A percentile compares a stretch with the other conserved stretches of the same genome.
Evolutionary conservation across 345 rosid species (phyloP).

Genomic region (Diplotaxis tenuifolia): DNA sequence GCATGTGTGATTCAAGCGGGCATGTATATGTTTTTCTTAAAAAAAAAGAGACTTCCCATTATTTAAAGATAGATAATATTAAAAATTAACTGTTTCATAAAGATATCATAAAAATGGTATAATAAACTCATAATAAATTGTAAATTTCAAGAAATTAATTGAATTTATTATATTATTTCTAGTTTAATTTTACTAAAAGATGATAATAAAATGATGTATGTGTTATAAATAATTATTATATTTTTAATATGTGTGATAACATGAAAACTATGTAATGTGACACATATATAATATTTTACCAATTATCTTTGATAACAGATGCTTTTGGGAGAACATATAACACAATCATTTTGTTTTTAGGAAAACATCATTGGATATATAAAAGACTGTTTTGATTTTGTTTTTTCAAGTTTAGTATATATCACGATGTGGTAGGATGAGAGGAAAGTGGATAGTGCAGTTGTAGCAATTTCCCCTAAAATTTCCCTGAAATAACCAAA

Average conservation of each 20-base stretch:
- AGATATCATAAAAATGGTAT: no score
- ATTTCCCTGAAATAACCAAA: slow-evolving; percentile 24
- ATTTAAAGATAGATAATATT: neutral
- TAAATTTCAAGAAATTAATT: no score
- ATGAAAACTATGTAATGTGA: no score
- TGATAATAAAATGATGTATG: no score
- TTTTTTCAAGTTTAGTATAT: neutral
- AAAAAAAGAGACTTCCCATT: neutral
- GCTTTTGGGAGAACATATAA: neutral
- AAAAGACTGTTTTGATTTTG: neutral
- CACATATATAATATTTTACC: no score
- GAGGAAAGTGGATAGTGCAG: neutral
- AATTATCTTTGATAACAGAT: no score
- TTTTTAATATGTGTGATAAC: no score
- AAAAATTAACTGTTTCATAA: no score
- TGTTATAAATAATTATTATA: no score
- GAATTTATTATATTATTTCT: no score
- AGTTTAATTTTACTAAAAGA: no score
- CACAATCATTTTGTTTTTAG: neutral
- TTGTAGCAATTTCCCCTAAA: slow-evolving; percentile 26
- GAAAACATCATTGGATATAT: neutral
- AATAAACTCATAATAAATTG: no score
- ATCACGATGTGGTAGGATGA: neutral
- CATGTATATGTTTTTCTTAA: neutral
- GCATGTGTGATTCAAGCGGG: neutral